Evolutionary conservation across 1,284 basidiomycete genomes (phyloP), one percentile per base, ranked within the genome.

Genomic region (Cutaneotrichosporon sp.): DNA sequence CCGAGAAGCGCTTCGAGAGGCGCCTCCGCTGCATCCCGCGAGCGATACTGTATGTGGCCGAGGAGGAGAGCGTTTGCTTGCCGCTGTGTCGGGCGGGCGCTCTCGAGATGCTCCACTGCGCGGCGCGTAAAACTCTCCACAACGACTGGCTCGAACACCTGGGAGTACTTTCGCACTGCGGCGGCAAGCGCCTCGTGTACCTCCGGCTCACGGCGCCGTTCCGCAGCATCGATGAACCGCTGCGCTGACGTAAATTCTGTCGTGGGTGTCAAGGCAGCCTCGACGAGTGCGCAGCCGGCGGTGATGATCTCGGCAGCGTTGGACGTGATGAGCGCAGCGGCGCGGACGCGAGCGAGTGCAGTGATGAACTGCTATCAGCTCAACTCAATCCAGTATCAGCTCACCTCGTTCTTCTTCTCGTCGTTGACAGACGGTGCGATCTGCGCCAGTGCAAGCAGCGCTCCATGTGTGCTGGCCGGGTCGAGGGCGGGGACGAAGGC

Each of bases 21-120:
- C 14, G 36, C 55, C 18, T 13, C 22, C 8, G 55, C 55, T 1
- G 70, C 50, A 1, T 49, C 58, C 0, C 16, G 31, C 0, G 63
- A 81, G 75, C 87, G 76, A 50, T 92, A 97, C 72, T 88, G 84
- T 40, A 92, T 78, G 38, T 83, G 82, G 7, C 93, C 91, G 13
- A 98, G 81, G n/a, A 89, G 81, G 56, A 87, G 84, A 6, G 90
- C 88, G 50, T 92, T 83, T 72, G 89, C 89, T 77, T 94, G 91
- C 72, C 92, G 89, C 70, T 73, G 72, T 11, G 88, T 82, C 2
- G 82, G 76, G 31, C 88, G 67, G 11, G 65, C 65, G 0, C 72
- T 70, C n/a, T 67, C 70, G 69, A 91, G 86, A 62, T 91, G 89
- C 63, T 79, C 79, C 63, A 92, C 87, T 74, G 91, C 83, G 74